phyloP scores from a whole-genome alignment of 768 basidiomycete genomes.

The Lepiota venenata region DNA sequence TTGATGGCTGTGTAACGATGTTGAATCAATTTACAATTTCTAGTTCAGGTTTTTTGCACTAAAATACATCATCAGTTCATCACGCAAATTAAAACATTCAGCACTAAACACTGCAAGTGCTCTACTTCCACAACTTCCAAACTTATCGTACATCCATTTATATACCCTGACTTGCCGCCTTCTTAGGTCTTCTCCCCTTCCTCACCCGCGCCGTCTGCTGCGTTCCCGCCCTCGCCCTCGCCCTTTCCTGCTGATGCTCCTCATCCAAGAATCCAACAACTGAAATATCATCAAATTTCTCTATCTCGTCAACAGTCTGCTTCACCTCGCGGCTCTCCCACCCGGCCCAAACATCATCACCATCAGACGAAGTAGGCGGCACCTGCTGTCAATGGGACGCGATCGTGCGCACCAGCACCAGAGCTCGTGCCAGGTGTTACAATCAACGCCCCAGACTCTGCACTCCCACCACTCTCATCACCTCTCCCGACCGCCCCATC shows the following conservation, averaged over 20 bases:
- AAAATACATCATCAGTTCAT: too few species aligned
- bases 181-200: slow-evolving; percentile 5
- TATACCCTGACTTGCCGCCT: not conserved
- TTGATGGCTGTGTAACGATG: too few species aligned
- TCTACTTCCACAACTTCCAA: too few species aligned
- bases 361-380: slow-evolving; percentile 5
- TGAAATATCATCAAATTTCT: slow-evolving; percentile 47
- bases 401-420: slow-evolving; percentile 29
- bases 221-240: not conserved
- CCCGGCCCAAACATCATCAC: slow-evolving; percentile 34
- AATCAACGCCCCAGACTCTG: slow-evolving; percentile 27
- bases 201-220: not conserved
- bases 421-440: slow-evolving; percentile 20
- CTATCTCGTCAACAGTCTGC: slow-evolving; percentile 47
- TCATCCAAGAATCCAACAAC: slow-evolving; percentile 38
- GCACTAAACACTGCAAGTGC: too few species aligned
- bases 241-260: slow-evolving; percentile 24
- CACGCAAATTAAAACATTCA: too few species aligned
- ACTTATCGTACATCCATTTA: too few species aligned
- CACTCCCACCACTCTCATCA: slow-evolving; percentile 22
- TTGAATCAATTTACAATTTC: too few species aligned
- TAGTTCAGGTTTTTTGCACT: too few species aligned
- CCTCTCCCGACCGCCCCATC: slow-evolving; percentile 17
- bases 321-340: slow-evolving; percentile 42
- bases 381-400: slow-evolving; percentile 22